These are phyloP conservation scores for Aureobasidium namibiae DNA, from an alignment of 2,329 filamentous ascomycete genomes.

Conservation along the genomic window DNA sequence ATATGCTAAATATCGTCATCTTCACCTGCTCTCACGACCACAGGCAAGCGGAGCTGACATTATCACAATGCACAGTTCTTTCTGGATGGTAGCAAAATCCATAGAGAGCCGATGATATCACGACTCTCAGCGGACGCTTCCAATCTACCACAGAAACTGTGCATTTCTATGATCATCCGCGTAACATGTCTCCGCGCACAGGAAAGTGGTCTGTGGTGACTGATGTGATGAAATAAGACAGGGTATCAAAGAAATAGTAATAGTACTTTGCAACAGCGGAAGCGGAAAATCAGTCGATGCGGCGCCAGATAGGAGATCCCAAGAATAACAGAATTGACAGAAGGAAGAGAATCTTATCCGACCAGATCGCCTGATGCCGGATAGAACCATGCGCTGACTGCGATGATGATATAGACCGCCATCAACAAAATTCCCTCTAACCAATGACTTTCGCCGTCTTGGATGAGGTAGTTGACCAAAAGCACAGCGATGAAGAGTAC, in stretches of 20 bases:
- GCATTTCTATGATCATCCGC: too few relatives aligned
- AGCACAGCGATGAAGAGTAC: slow-evolving; percentile 49
- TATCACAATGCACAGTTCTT: too few relatives aligned
- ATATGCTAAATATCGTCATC: too few relatives aligned
- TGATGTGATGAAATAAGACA: not conserved
- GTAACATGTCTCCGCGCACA: too few relatives aligned
- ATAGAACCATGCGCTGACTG: slow-evolving; percentile 49
- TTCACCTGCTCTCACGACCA: too few relatives aligned
- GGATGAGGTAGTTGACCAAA: slow-evolving; percentile 55
- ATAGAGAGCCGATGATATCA: too few relatives aligned
- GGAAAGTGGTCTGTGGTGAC: not conserved
- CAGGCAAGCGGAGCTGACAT: too few relatives aligned
- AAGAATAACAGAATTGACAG: not conserved
- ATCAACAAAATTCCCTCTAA: slow-evolving; percentile 54
- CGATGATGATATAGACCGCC: slow-evolving; percentile 54
- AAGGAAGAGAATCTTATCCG: not conserved
- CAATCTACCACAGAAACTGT: too few relatives aligned
- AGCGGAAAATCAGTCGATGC: not conserved
- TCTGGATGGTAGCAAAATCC: too few relatives aligned
- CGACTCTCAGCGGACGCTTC: too few relatives aligned
- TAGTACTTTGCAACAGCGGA: not conserved
- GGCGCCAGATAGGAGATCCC: not conserved
- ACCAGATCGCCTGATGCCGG: slow-evolving; percentile 17
- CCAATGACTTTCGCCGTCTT: slow-evolving; percentile 40
- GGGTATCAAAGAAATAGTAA: not conserved